Conservation (phyloP, 225 moss, liverwort and hornwort genomes). For the Bryoerythrophyllum caledonicum region DNA sequence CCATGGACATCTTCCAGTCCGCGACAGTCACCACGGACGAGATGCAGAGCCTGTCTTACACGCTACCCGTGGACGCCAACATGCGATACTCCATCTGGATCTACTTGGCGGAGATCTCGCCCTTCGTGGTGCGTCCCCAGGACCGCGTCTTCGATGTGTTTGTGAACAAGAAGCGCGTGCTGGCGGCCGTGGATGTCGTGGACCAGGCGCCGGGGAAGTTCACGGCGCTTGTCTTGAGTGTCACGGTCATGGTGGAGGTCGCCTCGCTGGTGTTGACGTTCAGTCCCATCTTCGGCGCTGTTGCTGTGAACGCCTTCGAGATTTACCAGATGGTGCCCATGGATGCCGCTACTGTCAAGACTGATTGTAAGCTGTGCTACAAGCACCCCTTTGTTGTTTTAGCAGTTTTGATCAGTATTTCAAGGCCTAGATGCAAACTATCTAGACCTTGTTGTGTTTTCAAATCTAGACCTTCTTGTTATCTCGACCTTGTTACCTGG, state of each 20-base stretch:
- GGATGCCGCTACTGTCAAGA: conserved; percentile 35
- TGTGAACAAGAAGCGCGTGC: conserved; percentile 49
- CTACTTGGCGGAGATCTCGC: conserved; percentile 67
- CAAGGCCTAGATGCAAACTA: no score
- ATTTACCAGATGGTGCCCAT: conserved; percentile 59
- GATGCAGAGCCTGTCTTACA: conserved; percentile 49
- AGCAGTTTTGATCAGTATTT: neutral
- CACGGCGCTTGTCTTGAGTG: conserved; percentile 59
- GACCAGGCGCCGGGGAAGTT: conserved; percentile 37
- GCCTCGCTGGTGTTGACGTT: conserved; percentile 56
- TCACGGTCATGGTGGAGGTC: conserved; percentile 50
- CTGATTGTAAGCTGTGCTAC: conserved; percentile 48
- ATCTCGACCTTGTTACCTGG: no score
- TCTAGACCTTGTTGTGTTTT: no score
- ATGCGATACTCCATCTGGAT: conserved; percentile 70
- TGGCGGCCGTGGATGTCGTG: conserved; percentile 54
- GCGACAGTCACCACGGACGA: conserved; percentile 47
- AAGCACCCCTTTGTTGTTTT: no score
- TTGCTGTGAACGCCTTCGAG: conserved; percentile 62
- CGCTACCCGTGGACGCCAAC: conserved; percentile 54
- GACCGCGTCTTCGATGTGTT: conserved; percentile 66
- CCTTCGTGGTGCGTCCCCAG: conserved; percentile 18
- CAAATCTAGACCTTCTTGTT: no score
- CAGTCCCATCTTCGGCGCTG: conserved; percentile 41
- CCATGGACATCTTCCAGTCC: conserved; percentile 63